Evolutionary conservation across 768 basidiomycete species (phyloP), one percentile per base, ranked within the genome.

Genomic region (Lactifluus piperatus): DNA sequence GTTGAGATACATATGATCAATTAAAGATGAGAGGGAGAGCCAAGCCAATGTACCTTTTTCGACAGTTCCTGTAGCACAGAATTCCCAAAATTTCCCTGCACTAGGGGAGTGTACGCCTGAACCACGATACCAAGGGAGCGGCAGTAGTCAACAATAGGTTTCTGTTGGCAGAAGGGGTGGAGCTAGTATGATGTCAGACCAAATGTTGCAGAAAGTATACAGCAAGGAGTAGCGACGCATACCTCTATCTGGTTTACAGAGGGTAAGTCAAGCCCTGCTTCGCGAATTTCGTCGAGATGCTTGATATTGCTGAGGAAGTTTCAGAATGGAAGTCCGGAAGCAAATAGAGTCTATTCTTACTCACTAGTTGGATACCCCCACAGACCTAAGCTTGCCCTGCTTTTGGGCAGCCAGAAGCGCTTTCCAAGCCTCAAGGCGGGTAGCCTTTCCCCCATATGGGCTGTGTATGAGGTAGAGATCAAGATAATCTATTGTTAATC

Each of bases 361-460:
- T 48, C 64, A 89, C 88, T 83, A 93, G 71, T 93, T 93, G 1
- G 88, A 91, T 7, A 92, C 90, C 2, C 90, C 90, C n/a, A 89
- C 80, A 5, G 77, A 76, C 61, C 79, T 77, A 51, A 91, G 78
- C 65, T 87, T 88, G 3, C 90, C 88, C 3, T 72, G 78, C 29
- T 73, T 67, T 62, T 79, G 79, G n/a, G 80, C 79, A 36, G 85
- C 82, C 5, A 83, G 69, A 11, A 93, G 74, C 7, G 86, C 88
- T 50, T 76, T 81, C 73, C 86, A 92, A 0, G 87, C 84, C 22
- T 75, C 79, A n/a, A 91, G 72, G 20, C 91, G 84, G 29, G 74
- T 75, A 58, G 82, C 77, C 20, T 75, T 79, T 5, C 86, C 88
- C 18, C 83, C 79, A 6, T 76, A 70, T 0, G 91, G 84, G 60